Base-by-base conservation (phyloP, 2,329 filamentous ascomycete species). In the Penicillium sp. region DNA sequence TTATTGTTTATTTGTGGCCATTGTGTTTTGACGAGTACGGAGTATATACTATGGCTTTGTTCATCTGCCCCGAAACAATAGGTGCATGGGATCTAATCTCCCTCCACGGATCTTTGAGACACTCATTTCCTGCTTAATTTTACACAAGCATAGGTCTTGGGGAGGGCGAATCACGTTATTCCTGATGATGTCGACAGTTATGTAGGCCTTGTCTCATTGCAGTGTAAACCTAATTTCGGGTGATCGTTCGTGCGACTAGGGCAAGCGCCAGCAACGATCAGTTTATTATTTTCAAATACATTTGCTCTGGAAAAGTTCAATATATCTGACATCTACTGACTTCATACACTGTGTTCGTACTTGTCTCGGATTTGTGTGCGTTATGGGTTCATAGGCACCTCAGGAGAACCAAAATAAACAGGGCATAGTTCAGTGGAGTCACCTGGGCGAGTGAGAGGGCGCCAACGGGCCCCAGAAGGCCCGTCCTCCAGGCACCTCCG, bases 391-490 rank as follows among this genome's bases (percentile, higher is more conserved):
- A 6, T 34, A 5, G 10, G 13, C 10, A 26, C 30, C 38, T 51
- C 47, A 51, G 53, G 53, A 48, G 53, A 51, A 51, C 29, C 39
- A 50, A 42, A 58, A 58, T 51, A 60, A 58, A 58, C 49, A 13
- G 49, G 23, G 56, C 47, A 56, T 58, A 60, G 56, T 51, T 54
- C 30, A 40, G 56, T 59, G 58, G 56, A 39, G 39, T 34, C n/a
- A 7, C 7, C 19, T 27, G n/a, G 11, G 18, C 50, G 30, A 59
- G 45, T 60, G 36, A 58, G 34, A 47, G 40, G 38, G 34, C 43
- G 36, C 9, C 5, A 35, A 11, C 4, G 5, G 10, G 3, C 8
- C 16, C 45, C 19, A 8, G 16, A 42, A 35, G 43, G 32, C 40
- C 51, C 35, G 46, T 46, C 27, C 36, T 23, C 42, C 58, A 61